Conservation (phyloP, 1,284 basidiomycete genomes). For the Leccinum subrobustum region DNA sequence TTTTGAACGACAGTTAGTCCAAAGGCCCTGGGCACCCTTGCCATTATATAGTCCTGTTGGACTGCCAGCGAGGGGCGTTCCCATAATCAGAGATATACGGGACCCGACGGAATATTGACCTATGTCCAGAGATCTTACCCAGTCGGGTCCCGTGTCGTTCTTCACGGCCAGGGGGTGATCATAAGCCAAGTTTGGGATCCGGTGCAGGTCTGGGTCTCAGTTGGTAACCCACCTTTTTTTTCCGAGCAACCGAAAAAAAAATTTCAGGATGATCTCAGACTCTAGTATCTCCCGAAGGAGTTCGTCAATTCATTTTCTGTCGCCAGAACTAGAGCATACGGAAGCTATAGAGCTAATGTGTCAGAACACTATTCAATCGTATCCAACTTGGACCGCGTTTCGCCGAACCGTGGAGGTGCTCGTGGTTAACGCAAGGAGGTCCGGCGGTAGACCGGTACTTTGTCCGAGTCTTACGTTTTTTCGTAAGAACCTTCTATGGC, state of each 20-base stretch:
- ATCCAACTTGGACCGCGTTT: not conserved
- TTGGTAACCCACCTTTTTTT: not conserved
- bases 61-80: not conserved
- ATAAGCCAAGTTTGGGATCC: not conserved
- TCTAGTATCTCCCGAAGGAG: not conserved
- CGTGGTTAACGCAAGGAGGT: not conserved
- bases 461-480: not conserved
- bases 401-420: not conserved
- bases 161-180: not conserved
- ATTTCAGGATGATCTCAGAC: not conserved
- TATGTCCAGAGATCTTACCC: not conserved
- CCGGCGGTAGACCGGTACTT: not conserved
- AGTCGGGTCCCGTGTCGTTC: not conserved
- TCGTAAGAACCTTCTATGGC: not conserved
- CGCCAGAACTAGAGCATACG: not conserved
- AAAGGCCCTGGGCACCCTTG: not conserved
- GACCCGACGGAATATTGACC: not conserved
- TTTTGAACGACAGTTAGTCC: not conserved
- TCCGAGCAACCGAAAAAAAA: not conserved
- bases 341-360: not conserved
- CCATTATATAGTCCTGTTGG: constrained; percentile 11
- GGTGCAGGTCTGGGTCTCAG: not conserved
- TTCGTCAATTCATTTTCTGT: not conserved
- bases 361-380: not conserved
- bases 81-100: not conserved